Base-by-base conservation (phyloP, 768 basidiomycete species). In the Mycena epipterygia region DNA sequence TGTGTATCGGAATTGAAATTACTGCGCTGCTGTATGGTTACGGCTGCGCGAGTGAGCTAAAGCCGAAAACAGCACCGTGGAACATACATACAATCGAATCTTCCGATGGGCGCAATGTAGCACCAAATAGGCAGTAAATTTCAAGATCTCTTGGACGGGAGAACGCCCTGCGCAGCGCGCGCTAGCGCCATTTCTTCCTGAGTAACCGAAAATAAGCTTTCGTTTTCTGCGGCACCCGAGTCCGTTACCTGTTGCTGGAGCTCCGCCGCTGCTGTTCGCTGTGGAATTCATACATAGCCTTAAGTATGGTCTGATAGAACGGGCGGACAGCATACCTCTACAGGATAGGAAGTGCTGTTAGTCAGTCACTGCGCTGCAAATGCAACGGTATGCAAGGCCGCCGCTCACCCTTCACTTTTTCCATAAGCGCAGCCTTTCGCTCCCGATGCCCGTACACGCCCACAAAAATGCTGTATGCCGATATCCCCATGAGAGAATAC, bases 321-420 rank as follows among this genome's bases (percentile, higher is more conserved):
- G 5, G 21, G 14, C 12, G 17, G 30, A 42, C 41, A 30, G 33
- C 35, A 13, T 35, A 70, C 72, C 65, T 70, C 72, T 73, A 53
- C 57, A 52, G 58, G n/a, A 35, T 32, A 30, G 49, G 48, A 55
- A 35, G n/a, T 46, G 55, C 41, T 66, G 58, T 61, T 25, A 63
- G 25, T 29, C n/a, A 63, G 25, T 29, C n/a, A 51, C 33, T 33
- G 32, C n/a, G 32, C 21, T 42, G 32, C 17, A n/a, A n/a, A n/a
- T n/a, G n/a, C n/a, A n/a, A n/a, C n/a, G 61, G 25, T 48, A 27
- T 58, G 49, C 52, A 27, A 32, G 48, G 21, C 27, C 3, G 0
- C 25, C n/a, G 61, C 87, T 66, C 77, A 90, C 90, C 90, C 88
- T 84, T 83, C 62, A 88, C 89, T 61, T 85, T 82, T 57, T 82